Evolutionary conservation across 108 stramenopile genomes (phyloP), one percentile per base, ranked within the genome.

Genomic region (Cyclostephanos tholiformis): DNA sequence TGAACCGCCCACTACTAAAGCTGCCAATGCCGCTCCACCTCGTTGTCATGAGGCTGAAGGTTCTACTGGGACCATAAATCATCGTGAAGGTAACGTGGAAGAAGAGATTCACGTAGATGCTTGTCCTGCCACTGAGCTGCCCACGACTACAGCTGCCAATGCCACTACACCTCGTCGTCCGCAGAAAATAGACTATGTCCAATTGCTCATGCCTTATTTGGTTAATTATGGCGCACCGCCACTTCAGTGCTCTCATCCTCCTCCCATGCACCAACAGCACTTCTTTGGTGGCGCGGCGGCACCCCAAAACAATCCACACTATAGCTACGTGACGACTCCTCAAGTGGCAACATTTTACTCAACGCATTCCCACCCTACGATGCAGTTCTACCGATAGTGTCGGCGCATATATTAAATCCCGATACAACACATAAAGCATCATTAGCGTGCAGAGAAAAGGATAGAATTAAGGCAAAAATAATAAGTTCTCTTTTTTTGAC

Each of bases 151-250:
- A 14, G 1, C 25, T 35, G 30, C 57, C 30, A 27, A 14, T 0
- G 23, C 57, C 30, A 0, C 6, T 7, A 30, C 17, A 5, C 57
- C 57, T 29, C 14, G 57, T 11, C 30, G 4, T 17, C 57, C 30
- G 27, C 30, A 4, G 30, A 58, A 58, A 58, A 17, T 58, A n/a
- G 30, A 58, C 57, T 6, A 58, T 32, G 57, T 30, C 5, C 57
- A 58, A 0, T 32, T 58, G 57, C 57, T 58, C 57, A 58, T 58
- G 57, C 57, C 57, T 0, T 58, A 58, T 58, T 32, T 58, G 30
- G 27, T 58, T 27, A 58, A 29, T 58, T 58, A 58, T 32, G 57
- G 57, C 16, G 16, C 14, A 17, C 44, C 13, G 16, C 2, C 44
- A 16, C 3, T 14, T 9, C 41, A 4, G 9, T 41, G 8, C 8